Evolutionary conservation across 306 rosid genomes (phyloP), one percentile per base, ranked within the genome.

Genomic region (Vigna unguiculata): DNA sequence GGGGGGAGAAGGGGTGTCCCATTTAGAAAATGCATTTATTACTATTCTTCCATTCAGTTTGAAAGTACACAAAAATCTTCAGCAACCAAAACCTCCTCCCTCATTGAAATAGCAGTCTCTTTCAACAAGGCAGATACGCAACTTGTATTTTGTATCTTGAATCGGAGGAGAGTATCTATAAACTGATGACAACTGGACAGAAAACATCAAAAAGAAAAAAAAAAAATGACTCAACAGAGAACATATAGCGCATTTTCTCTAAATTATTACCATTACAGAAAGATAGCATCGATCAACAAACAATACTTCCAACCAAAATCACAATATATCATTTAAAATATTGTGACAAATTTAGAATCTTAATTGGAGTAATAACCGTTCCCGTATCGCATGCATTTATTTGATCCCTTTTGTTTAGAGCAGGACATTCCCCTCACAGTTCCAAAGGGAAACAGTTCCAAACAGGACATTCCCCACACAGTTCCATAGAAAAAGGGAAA

Each of bases 81-180:
- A 49, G 32, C 32, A 59, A 46, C 41, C 58, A 45, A n/a, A 28
- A 24, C 30, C 69, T 60, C 78, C 46, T 13, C 9, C 25, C 77
- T 21, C 57, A n/a, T 16, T 10, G 34, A 75, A 32, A 47, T 12
- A 47, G 6, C 14, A 22, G 47, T 61, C 53, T 9, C 52, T 48
- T 48, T 32, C 13, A 20, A 61, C 21, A 48, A 20, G 7, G 34
- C 24, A 32, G 4, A 75, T 15, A 40, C 40, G 41, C 24, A 17
- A 65, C n/a, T 19, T 25, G 36, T 38, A 47, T 13, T 30, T 40
- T 12, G 32, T 38, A 47, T 13, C 45, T 40, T 12, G 32, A 62
- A 47, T 32, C 5, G 36, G 7, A 32, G 12, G 61, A 32, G 64
- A 10, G 30, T 54, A 54, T 68, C 46, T 30, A 66, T 24, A 30